A percentile compares a stretch with the other conserved stretches of the same genome.
Conservation (phyloP, 306 rosid species). For the Malus sylvestris region DNA sequence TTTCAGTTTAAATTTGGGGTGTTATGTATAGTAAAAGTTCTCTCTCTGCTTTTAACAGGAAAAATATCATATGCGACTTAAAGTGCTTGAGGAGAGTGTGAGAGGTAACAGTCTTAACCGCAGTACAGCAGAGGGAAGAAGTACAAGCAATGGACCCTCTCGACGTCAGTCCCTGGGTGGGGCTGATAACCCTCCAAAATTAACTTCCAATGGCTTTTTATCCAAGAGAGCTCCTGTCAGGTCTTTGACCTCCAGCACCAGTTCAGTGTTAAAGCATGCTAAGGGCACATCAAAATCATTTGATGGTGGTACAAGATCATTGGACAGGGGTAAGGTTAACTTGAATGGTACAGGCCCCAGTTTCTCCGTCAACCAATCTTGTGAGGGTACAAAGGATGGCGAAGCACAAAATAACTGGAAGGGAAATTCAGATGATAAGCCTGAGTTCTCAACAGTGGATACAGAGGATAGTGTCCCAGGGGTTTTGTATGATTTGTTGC, state of each 20-base stretch:
- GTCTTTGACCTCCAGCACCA: slow-evolving; percentile 62
- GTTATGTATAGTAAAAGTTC: background rate
- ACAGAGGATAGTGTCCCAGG: slow-evolving; percentile 78
- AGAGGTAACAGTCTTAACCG: slow-evolving; percentile 72
- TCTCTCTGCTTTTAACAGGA: slow-evolving; percentile 48
- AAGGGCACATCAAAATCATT: slow-evolving; percentile 97
- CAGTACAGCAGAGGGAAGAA: slow-evolving; percentile 72
- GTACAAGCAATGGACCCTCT: slow-evolving; percentile 79
- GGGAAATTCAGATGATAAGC: slow-evolving; percentile 74
- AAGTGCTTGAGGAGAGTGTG: slow-evolving; percentile 91
- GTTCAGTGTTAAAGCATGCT: slow-evolving; percentile 85
- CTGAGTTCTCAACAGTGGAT: slow-evolving; percentile 58
- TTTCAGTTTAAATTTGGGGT: background rate
- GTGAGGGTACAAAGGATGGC: slow-evolving; percentile 58
- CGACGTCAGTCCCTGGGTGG: slow-evolving; percentile 98
- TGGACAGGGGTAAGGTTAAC: slow-evolving; percentile 84
- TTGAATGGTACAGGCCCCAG: slow-evolving; percentile 66
- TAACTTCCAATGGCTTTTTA: slow-evolving; percentile 75
- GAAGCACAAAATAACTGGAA: slow-evolving; percentile 57
- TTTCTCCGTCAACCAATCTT: slow-evolving; percentile 67
- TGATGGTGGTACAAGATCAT: slow-evolving; percentile 92
- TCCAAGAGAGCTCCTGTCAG: slow-evolving; percentile 74
- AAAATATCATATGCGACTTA: slow-evolving; percentile 81
- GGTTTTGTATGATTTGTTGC: slow-evolving; percentile 79
- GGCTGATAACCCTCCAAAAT: slow-evolving; percentile 71